A percentile compares a stretch with the other conserved stretches of the same genome.
Evolutionary conservation across 73 alveolate species (phyloP).

Genomic region (Paramecium biaurelia): DNA sequence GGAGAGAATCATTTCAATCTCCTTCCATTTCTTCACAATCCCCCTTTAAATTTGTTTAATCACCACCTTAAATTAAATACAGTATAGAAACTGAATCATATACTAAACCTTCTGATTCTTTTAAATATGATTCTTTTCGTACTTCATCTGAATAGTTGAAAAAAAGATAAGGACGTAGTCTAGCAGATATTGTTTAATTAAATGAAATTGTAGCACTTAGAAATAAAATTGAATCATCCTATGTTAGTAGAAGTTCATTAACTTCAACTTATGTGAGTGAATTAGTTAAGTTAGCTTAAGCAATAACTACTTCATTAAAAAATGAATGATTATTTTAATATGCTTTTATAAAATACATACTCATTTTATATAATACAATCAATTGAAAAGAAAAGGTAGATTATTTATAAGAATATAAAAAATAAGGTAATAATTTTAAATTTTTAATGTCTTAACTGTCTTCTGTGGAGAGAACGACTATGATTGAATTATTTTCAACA

Average conservation of each 20-base stretch:
- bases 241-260: background rate
- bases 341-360: background rate
- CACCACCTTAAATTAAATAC: background rate
- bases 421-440: background rate
- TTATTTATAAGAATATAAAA: background rate
- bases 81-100: background rate
- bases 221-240: slow-evolving; percentile 21
- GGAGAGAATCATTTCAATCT: background rate
- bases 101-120: background rate
- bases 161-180: background rate
- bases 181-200: slow-evolving; percentile 32
- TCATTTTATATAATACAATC: background rate
- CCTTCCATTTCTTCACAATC: background rate
- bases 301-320: slow-evolving; percentile 10
- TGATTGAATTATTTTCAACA: slow-evolving; percentile 47
- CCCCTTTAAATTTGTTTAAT: background rate
- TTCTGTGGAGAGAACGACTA: slow-evolving; percentile 59
- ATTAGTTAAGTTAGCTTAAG: slow-evolving; percentile 36
- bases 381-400: background rate
- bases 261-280: slow-evolving; percentile 46
- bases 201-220: slow-evolving; percentile 11
- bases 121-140: background rate
- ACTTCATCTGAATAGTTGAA: background rate
- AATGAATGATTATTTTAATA: background rate
- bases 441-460: slow-evolving; percentile 55